Evolutionary conservation across 495 filamentous ascomycete species (phyloP), one percentile per base, ranked within the genome.

Genomic region (Margaritispora aquatica): DNA sequence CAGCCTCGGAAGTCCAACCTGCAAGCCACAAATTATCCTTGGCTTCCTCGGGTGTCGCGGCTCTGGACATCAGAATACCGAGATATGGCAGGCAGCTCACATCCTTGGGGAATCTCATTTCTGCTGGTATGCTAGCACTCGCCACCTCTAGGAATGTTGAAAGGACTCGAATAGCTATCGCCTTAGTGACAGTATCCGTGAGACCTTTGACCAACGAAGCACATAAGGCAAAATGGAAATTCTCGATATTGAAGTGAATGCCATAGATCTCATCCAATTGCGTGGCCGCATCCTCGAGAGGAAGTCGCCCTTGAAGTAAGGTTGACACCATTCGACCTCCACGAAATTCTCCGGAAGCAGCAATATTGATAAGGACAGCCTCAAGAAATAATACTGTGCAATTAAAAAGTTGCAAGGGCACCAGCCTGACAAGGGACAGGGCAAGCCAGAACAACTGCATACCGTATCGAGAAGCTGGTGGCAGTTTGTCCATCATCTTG

Each of bases 381-480:
- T 85, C 84, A n/a, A 87, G 70, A 51, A 87, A 80, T 24, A 75
- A 69, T 15, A 82, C 81, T 0, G 84, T 76, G 68, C 80, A 85
- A 67, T 83, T 86, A 69, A 85, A 86, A 19, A 83, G 69, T 58
- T 67, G 73, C n/a, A 75, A 68, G 13, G 81, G 80, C 27, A 86
- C 81, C 3, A 84, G 74, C 9, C 84, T 75, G 49, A 86, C 74
- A n/a, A 87, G 71, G 20, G 83, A 84, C 63, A 86, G 77, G 22
- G 82, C 84, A 20, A 87, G 70, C 84, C 84, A 87, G 66, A 87
- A 87, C 3, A 87, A 72, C 64, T 87, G 84, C n/a, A 84, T 66
- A 1, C 82, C 81, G 66, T 87, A 87, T 24, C 84, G 78, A 26
- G 82, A 86, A 1, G 81, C 75, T 20, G 79, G 75, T 17, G 82